Evolutionary conservation across 495 filamentous ascomycete species (phyloP), one percentile per base, ranked within the genome.

Genomic region (Amphirosellinia nigrospora): DNA sequence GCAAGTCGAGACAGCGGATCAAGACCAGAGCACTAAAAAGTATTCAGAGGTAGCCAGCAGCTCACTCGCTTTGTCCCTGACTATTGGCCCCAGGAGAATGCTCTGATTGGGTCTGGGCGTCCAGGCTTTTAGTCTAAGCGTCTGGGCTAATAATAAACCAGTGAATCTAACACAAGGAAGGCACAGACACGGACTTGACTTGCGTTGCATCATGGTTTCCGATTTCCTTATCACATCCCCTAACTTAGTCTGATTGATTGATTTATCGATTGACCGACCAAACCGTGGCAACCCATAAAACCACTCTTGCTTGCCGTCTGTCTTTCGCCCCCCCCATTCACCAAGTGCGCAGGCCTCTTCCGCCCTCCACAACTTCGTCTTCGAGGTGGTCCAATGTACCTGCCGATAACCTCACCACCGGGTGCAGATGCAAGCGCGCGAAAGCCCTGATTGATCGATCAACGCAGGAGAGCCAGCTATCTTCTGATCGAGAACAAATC

Each of bases 351-450:
- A 30, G n/a, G 38, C 38, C 43, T 52, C 15, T 46, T 30, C 1
- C 10, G 7, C 1, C 53, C 21, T 21, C 10, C 32, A 58, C 36
- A 8, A 23, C 26, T n/a, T 16, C n/a, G 9, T 46, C 64, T 0
- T 56, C 34, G 67, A 69, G 16, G 58, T 56, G 58, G 45, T 26
- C 67, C 50, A 26, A 67, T 67, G 59, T 56, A 21, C 52, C 63
- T 53, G 52, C 59, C 48, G 53, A 58, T 41, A 59, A 30, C 34
- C 15, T 50, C 32, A 30, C 45, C 62, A 59, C 56, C 52, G 66
- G 62, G 73, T 77, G 70, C 71, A 65, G 62, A 70, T 52, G 41
- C 66, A 15, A 52, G 34, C 15, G 15, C n/a, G 45, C 66, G 41
- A 46, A 50, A 39, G 32, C 10, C 65, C n/a, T 55, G 39, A 66